Evolutionary conservation across 2,329 filamentous ascomycete species (phyloP).

Genomic region (Cercospora citrullina): DNA sequence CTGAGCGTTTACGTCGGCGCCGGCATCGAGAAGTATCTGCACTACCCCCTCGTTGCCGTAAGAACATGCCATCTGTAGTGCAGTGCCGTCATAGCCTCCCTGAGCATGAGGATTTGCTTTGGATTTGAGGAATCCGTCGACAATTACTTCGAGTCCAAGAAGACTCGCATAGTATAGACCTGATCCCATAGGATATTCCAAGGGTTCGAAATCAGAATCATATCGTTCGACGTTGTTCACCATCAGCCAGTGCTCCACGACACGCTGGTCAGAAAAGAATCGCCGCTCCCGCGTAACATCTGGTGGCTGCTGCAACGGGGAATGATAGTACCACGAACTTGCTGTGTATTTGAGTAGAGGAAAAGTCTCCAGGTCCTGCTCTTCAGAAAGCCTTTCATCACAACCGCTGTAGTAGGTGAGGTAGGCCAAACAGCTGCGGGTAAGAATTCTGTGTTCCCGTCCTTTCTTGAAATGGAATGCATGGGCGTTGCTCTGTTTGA

Average conservation of each 20-base stretch:
- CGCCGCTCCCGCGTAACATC: constrained; percentile 1
- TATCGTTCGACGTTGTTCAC: background rate
- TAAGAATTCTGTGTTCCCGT: constrained; percentile 13
- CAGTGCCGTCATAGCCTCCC: constrained; percentile 19
- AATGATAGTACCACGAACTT: constrained; percentile 15
- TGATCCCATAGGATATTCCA: background rate
- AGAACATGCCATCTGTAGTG: constrained; percentile 21
- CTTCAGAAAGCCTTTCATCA: background rate
- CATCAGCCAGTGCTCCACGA: constrained; percentile 3
- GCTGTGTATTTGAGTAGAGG: constrained; percentile 24
- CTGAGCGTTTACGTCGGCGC: constrained; percentile 26
- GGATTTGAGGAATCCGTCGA: background rate
- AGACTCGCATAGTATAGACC: constrained; percentile 2
- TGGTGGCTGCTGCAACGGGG: constrained; percentile 9
- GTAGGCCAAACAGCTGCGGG: constrained; percentile 21
- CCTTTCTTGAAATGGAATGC: constrained; percentile 15
- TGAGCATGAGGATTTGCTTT: constrained; percentile 25
- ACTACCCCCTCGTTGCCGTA: constrained; percentile 7
- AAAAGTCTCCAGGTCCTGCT: constrained; percentile 3
- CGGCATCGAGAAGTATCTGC: constrained; percentile 20
- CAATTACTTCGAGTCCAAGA: background rate
- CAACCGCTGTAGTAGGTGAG: constrained; percentile 16
- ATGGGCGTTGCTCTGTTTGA: background rate
- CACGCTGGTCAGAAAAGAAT: background rate
- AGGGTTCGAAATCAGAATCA: background rate